A percentile compares a stretch with the other conserved stretches of the same genome.
Evolutionary conservation across 2,329 filamentous ascomycete genomes (phyloP).

Genomic region (Didymella pinodella): DNA sequence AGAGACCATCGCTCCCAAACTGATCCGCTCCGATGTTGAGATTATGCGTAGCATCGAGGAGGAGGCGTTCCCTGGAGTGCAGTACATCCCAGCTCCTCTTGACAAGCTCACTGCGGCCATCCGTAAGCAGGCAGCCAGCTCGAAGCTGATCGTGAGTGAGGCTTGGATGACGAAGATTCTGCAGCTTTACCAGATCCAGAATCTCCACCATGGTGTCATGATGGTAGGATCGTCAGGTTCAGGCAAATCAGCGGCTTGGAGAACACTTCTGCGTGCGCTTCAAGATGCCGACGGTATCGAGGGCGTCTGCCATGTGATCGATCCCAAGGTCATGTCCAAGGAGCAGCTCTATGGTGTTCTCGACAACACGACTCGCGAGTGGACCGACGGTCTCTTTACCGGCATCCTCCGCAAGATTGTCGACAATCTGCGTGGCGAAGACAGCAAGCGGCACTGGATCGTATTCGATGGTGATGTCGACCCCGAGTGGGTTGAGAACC

Average conservation of each 20-base stretch:
- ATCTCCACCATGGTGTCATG: slow-evolving; percentile 99
- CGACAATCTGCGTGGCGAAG: slow-evolving; percentile 96
- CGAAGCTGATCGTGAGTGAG: slow-evolving; percentile 88
- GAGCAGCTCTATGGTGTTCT: slow-evolving; percentile 95
- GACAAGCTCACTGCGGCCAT: slow-evolving; percentile 82
- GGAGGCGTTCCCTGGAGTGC: slow-evolving; percentile 87
- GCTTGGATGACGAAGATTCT: slow-evolving; percentile 97
- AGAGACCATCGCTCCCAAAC: slow-evolving; percentile 96
- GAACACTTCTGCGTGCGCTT: slow-evolving; percentile 85
- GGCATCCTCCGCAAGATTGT: slow-evolving; percentile 98
- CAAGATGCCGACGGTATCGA: slow-evolving; percentile 91
- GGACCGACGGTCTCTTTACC: slow-evolving; percentile 98
- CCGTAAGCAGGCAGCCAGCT: slow-evolving; percentile 79
- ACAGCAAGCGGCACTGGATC: slow-evolving; percentile 98
- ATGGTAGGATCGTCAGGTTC: slow-evolving; percentile 99
- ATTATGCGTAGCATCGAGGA: slow-evolving; percentile 85
- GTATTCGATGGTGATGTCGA: slow-evolving; percentile 99
- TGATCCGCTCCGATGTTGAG: slow-evolving; percentile 91
- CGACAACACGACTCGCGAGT: slow-evolving; percentile 96
- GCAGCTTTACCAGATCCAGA: slow-evolving; percentile 97
- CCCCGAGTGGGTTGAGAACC: slow-evolving; percentile 98
- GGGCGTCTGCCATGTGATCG: slow-evolving; percentile 95
- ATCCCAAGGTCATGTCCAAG: slow-evolving; percentile 99
- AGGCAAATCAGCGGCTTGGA: slow-evolving; percentile 96
- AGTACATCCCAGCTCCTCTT: slow-evolving; percentile 90